These are phyloP conservation scores for Solanum chiquidenum DNA, from an alignment of 257 asterid species.

Conservation along the genomic window DNA sequence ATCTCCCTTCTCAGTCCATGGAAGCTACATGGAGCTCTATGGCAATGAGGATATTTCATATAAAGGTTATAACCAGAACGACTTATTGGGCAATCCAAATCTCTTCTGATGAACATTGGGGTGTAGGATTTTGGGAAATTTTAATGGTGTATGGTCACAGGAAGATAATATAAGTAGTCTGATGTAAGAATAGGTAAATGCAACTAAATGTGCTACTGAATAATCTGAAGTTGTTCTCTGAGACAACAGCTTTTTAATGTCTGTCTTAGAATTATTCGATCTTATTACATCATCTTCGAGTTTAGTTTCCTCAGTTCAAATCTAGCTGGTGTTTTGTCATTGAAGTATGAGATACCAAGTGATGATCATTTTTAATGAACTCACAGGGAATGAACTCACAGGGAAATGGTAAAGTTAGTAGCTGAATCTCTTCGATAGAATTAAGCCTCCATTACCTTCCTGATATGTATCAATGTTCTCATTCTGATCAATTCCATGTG, in stretches of 20 bases:
- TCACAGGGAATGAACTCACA: conserved; percentile 1
- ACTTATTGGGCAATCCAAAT: conserved; percentile 9
- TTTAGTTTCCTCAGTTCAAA: neutral
- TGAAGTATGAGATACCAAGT: neutral
- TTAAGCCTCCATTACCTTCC: neutral
- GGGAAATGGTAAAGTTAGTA: neutral
- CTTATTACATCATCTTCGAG: neutral
- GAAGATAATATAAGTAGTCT: neutral
- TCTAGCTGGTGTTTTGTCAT: neutral
- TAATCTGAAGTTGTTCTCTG: conserved; percentile 1
- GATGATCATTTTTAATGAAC: conserved; percentile 4
- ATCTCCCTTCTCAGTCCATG: conserved; percentile 26
- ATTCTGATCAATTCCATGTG: neutral
- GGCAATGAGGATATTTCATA: conserved; percentile 17
- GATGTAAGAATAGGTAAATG: neutral
- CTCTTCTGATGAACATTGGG: conserved; percentile 5
- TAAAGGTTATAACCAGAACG: conserved; percentile 12
- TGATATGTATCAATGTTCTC: neutral
- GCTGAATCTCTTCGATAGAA: neutral
- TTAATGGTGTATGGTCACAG: neutral
- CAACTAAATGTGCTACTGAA: neutral
- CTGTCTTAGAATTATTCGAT: conserved; percentile 5
- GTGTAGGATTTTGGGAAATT: neutral
- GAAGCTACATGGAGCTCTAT: conserved; percentile 17
- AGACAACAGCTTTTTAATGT: conserved; percentile 21